Base-by-base conservation (phyloP, 306 rosid genomes). In the Casuarina cunninghamiana region DNA sequence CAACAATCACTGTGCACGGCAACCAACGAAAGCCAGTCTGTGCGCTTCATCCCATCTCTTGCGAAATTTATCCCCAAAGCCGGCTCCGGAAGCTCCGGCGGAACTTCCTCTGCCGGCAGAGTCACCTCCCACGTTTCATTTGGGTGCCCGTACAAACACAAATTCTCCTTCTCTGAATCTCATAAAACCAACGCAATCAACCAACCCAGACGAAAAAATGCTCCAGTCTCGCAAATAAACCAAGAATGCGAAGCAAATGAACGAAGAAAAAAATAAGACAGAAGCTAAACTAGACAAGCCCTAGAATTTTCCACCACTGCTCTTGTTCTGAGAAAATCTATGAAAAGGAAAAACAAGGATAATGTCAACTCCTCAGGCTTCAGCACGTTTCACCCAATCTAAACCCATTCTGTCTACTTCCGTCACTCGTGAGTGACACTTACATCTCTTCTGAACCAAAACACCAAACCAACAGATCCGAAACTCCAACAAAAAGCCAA, bases 1-100 rank as follows among this genome's bases (percentile, higher is more conserved):
- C 94, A 90, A 71, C 87, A 85, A 78, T 87, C 91, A 21, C 88
- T 80, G 71, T 89, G 90, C 73, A 83, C 88, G 3, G 93, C 92
- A 77, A 86, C 88, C 89, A 88, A 61, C 2, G 89, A 88, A 65
- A 90, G 85, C 94, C 94, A 90, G 46, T 84, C 92, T 53, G 72
- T 81, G 17, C 90, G 84, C 48, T 76, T 78, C 89, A 90, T 81
- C 78, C 89, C 89, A 75, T 88, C 89, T 83, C 92, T 88, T 2
- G 92, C 89, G 57, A 85, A 90, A 80, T 88, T 88, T 80, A 90
- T 88, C 15, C 96, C 89, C 84, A 82, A 39, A 19, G 87, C 87
- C 1, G 91, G 90, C 81, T 90, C 90, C 0, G 91, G 91, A 73
- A 88, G 90, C 82, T 88, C 89, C 0, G 93, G 84, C 0, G 91